Conservation (phyloP, 495 filamentous ascomycete species). For the Parmelia sp. region DNA sequence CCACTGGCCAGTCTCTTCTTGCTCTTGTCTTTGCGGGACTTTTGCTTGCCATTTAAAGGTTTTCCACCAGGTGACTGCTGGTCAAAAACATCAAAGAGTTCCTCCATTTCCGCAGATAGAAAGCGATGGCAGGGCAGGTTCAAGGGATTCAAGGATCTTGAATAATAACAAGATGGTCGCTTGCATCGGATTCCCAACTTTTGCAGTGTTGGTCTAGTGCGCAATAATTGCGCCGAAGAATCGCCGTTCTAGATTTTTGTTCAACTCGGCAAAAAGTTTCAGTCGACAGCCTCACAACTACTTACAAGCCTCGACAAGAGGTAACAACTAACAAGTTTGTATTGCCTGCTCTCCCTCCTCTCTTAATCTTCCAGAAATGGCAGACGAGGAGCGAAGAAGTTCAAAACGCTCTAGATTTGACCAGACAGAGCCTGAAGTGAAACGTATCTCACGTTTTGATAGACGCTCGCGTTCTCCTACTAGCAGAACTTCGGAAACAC, state of each 20-base stretch:
- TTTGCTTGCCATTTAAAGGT: conserved; percentile 32
- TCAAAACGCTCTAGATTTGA: conserved; percentile 88
- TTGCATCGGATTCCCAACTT: too few species aligned
- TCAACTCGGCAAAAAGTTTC: neutral
- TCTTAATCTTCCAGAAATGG: conserved; percentile 45
- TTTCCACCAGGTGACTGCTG: conserved; percentile 49
- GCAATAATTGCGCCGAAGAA: neutral
- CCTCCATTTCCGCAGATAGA: conserved; percentile 51
- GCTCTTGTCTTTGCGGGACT: conserved; percentile 53
- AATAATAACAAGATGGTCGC: too few species aligned
- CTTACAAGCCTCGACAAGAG: neutral
- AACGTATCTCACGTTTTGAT: conserved; percentile 69
- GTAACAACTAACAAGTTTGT: too few species aligned
- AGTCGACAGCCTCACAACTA: neutral
- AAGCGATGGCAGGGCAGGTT: neutral
- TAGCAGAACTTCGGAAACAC: conserved; percentile 50
- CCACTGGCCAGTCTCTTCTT: conserved; percentile 83
- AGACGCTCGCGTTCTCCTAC: conserved; percentile 80
- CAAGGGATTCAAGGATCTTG: neutral
- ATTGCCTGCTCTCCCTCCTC: too few species aligned
- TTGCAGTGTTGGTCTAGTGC: neutral
- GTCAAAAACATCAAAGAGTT: conserved; percentile 81
- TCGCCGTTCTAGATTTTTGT: neutral
- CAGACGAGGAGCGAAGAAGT: conserved; percentile 67
- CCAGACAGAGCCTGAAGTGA: conserved; percentile 72